phyloP scores from a whole-genome alignment of 2,329 filamentous ascomycete genomes.

The Trichoderma sp. region DNA sequence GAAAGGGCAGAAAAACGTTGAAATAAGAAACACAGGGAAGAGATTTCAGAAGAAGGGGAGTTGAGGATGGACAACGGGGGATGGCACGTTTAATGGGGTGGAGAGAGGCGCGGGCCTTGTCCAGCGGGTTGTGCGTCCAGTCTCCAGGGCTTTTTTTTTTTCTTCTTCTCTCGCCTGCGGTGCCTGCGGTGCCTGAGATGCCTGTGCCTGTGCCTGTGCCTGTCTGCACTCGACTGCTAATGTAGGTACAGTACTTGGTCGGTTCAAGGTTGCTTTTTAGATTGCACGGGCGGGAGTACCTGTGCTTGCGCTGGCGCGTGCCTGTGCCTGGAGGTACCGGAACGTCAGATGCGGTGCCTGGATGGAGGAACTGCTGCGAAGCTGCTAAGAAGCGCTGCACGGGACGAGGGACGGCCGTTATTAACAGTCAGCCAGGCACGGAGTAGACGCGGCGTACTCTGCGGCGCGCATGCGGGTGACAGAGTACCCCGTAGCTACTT shows the following conservation, averaged over 20 bases:
- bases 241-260: background rate
- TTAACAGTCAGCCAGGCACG: background rate
- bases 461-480: background rate
- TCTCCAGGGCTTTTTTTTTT: too few relatives aligned
- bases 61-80: constrained; percentile 31
- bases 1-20: constrained; percentile 25
- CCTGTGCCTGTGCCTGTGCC: background rate
- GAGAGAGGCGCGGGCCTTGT: constrained; percentile 20
- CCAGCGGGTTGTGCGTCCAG: background rate
- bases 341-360: too few relatives aligned
- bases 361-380: background rate
- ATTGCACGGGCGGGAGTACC: background rate
- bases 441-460: background rate
- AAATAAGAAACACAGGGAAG: constrained; percentile 30
- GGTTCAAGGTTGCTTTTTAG: background rate
- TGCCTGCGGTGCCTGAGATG: background rate
- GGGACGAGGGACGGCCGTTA: background rate
- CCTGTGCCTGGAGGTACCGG: background rate
- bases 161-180: background rate
- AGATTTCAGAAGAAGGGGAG: constrained; percentile 31
- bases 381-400: background rate
- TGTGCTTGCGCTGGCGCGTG: background rate
- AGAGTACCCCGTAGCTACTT: background rate
- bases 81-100: constrained; percentile 36
- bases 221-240: background rate